phyloP scores from a whole-genome alignment of 2,329 filamentous ascomycete species.

The Fusarium cicatricum region DNA sequence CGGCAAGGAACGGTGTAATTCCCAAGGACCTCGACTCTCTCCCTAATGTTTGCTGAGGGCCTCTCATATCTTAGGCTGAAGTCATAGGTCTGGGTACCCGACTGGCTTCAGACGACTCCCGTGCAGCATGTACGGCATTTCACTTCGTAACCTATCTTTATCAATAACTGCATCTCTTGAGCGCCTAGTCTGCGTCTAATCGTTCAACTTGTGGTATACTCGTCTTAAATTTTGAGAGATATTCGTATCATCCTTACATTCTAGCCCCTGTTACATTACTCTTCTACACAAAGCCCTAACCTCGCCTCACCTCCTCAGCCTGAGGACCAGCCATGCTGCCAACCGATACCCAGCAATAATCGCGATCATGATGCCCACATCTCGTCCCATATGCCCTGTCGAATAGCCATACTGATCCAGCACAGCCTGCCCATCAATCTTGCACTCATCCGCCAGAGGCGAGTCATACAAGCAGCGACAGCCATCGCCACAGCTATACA shows the following conservation, averaged over 20 bases:
- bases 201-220: too few species aligned
- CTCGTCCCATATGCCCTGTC: slow-evolving; percentile 74
- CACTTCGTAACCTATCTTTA: not conserved
- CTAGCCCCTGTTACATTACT: not conserved
- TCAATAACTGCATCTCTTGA: not conserved
- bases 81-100: not conserved
- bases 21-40: slow-evolving; percentile 31
- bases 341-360: slow-evolving; percentile 69
- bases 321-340: slow-evolving; percentile 70
- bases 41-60: slow-evolving; percentile 25
- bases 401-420: slow-evolving; percentile 75
- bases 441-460: slow-evolving; percentile 62
- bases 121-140: not conserved
- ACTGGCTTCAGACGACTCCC: not conserved
- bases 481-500: slow-evolving; percentile 57
- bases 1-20: slow-evolving; percentile 34
- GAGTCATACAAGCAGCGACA: slow-evolving; percentile 78
- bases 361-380: slow-evolving; percentile 79
- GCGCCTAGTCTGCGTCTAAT: too few species aligned
- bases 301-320: slow-evolving; percentile 35
- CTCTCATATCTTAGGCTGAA: not conserved
- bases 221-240: not conserved
- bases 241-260: too few species aligned
- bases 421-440: slow-evolving; percentile 76
- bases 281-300: not conserved